Percentiles rank a stretch among this genome's conserved stretches.
Conservation (phyloP, 148 eudicot species). For the Arbutus unedo region DNA sequence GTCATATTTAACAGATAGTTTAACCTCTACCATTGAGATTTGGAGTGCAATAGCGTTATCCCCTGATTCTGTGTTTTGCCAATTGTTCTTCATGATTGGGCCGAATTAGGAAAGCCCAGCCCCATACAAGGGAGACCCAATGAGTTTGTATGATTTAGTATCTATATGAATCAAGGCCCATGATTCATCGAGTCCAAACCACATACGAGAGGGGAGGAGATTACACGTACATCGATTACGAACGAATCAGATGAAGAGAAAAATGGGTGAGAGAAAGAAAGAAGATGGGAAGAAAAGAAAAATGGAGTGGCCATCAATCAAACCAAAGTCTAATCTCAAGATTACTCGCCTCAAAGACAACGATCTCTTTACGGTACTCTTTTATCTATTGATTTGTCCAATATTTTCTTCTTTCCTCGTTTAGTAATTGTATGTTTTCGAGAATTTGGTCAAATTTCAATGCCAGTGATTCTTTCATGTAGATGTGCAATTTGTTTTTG, state of each 20-base stretch:
- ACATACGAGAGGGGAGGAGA: neutral
- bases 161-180: neutral
- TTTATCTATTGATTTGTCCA: neutral
- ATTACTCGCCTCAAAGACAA: slow-evolving; percentile 53
- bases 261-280: slow-evolving; percentile 45
- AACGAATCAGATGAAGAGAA: slow-evolving; percentile 32
- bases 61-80: too few relatives aligned
- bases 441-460: neutral
- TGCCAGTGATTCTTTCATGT: neutral
- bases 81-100: too few relatives aligned
- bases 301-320: slow-evolving; percentile 57
- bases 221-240: too few relatives aligned
- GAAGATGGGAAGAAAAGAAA: slow-evolving; percentile 37
- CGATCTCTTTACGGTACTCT: slow-evolving; percentile 68
- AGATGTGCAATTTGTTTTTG: neutral
- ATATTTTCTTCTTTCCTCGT: neutral
- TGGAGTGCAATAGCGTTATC: too few relatives aligned
- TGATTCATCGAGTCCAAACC: neutral
- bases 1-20: too few relatives aligned
- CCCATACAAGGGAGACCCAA: too few relatives aligned
- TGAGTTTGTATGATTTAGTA: too few relatives aligned
- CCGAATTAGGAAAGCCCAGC: too few relatives aligned
- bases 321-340: slow-evolving; percentile 61
- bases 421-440: too few relatives aligned
- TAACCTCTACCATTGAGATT: too few relatives aligned